A percentile compares a stretch with the other conserved stretches of the same genome.
Conservation (phyloP, 148 eudicot genomes). For the Cornus florida region DNA sequence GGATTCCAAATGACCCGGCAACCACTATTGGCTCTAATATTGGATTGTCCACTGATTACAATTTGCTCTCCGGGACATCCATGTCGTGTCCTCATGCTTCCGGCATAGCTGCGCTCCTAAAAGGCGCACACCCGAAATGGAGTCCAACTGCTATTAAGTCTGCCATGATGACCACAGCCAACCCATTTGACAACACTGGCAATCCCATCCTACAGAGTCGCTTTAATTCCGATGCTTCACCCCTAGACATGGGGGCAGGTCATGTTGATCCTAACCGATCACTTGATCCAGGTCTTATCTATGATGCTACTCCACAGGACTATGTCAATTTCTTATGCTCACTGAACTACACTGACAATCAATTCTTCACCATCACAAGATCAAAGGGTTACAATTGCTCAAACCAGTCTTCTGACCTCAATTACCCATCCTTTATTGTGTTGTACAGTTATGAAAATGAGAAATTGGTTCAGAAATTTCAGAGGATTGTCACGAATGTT, state of each 20-base stretch:
- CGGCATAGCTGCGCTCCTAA: conserved; percentile 8
- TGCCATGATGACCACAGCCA: conserved; percentile 20
- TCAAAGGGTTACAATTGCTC: background rate
- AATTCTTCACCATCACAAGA: conserved; percentile 1
- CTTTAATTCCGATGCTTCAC: background rate
- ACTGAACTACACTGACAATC: background rate
- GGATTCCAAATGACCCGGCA: too few species aligned
- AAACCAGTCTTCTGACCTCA: conserved; percentile 19
- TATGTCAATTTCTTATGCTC: background rate
- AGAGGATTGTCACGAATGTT: conserved; percentile 35
- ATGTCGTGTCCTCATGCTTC: conserved; percentile 15
- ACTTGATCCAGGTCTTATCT: background rate
- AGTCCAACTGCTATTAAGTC: conserved; percentile 7
- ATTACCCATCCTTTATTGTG: conserved; percentile 29
- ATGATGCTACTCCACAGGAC: background rate
- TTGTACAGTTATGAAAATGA: background rate
- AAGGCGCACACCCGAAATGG: conserved; percentile 12
- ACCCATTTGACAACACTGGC: background rate
- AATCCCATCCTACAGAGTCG: background rate
- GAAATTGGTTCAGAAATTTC: background rate
- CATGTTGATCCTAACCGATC: background rate
- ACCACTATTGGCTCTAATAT: background rate
- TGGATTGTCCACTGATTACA: background rate
- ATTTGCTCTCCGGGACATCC: conserved; percentile 5
- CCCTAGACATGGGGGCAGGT: background rate